Evolutionary conservation across 495 filamentous ascomycete genomes (phyloP), one percentile per base, ranked within the genome.

Genomic region (Penicillium roqueforti): DNA sequence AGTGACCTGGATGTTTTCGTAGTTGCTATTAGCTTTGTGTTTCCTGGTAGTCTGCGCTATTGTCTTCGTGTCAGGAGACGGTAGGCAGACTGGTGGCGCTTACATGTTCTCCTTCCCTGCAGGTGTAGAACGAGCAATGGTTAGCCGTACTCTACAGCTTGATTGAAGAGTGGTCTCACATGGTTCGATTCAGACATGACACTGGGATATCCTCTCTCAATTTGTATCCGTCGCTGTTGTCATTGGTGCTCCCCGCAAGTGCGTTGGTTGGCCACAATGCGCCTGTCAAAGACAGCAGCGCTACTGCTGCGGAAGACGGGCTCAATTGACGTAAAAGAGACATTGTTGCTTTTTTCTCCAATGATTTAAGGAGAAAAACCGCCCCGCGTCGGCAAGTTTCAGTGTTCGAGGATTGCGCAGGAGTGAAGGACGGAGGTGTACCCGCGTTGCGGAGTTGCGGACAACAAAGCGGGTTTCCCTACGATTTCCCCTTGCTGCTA

Each of bases 101-200:
- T 78, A 85, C 82, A 78, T 85, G 82, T 76, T 85, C 82, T 51
- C 82, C 82, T 34, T 65, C 63, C 45, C 63, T 67, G n/a, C 6
- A 16, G 10, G n/a, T 16, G n/a, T 51, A 37, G 8, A 45, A 38
- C 18, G 16, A 10, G n/a, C 2, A 10, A n/a, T 46, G 46, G 20
- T 70, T 61, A 71, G 66, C 39, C 43, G 47, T 46, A 26, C 14
- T 25, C 10, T 28, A 26, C 11, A 22, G 10, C 9, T n/a, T 19
- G 10, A 1, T 14, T 31, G n/a, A 26, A 28, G 9, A 29, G 4
- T 39, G 4, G 1, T 74, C 82, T 72, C 62, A 88, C 85, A 83
- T 78, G 11, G 81, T 83, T 53, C 86, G 66, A 63, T 87, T 86
- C 58, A 89, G 62, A 70, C 86, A 89, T 38, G 70, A 81, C 22